Percentiles rank a stretch among this genome's conserved stretches.
phyloP scores from a whole-genome alignment of 164 flowering plant species.

The Warburgia ugandensis region DNA sequence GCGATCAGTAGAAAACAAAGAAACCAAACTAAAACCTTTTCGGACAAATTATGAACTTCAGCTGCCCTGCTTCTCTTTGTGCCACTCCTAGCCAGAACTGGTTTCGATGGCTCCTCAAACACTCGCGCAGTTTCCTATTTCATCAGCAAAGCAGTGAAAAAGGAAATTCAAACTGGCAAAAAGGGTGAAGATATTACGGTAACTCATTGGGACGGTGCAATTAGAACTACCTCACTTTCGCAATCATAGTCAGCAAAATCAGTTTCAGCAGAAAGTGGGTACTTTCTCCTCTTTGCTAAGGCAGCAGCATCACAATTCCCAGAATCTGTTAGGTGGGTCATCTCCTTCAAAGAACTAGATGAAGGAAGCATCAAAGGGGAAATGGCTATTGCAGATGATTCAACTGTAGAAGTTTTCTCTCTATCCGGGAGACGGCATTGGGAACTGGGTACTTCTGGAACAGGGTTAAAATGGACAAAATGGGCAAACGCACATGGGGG shows the following conservation, averaged over 20 bases:
- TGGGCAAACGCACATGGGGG: not conserved
- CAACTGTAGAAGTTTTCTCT: constrained; percentile 11
- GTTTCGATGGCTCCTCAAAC: constrained; percentile 30
- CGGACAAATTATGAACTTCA: constrained; percentile 82
- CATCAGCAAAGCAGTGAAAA: not conserved
- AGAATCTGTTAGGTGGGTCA: constrained; percentile 14
- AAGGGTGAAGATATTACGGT: not conserved
- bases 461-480: too few relatives aligned
- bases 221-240: constrained; percentile 39
- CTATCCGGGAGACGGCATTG: too few relatives aligned
- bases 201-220: not conserved
- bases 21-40: constrained; percentile 54
- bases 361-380: constrained; percentile 20
- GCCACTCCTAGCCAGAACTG: constrained; percentile 30
- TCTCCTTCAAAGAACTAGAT: constrained; percentile 22
- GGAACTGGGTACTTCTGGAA: too few relatives aligned
- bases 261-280: constrained; percentile 14
- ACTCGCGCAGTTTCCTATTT: constrained; percentile 36
- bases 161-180: not conserved
- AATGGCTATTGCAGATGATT: constrained; percentile 9
- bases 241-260: constrained; percentile 37
- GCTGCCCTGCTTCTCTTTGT: constrained; percentile 86
- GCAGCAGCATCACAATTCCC: constrained; percentile 19
- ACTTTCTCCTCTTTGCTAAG: constrained; percentile 18
- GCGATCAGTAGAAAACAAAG: not conserved